phyloP scores from a whole-genome alignment of 495 filamentous ascomycete genomes.

The Neurospora sp. region DNA sequence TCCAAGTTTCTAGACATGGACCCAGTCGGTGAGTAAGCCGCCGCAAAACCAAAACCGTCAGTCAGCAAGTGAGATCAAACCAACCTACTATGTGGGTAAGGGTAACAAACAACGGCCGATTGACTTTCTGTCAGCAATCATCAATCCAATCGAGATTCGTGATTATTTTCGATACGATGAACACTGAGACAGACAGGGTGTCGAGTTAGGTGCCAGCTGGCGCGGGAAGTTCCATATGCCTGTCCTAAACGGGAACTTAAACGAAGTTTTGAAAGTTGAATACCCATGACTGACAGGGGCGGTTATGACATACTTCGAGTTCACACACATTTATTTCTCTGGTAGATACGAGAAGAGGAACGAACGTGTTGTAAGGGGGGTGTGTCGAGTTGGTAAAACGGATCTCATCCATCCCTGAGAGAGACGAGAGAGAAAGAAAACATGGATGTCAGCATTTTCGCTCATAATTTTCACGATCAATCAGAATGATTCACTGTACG shows the following conservation, averaged over 20 bases:
- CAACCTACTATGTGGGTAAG: background rate
- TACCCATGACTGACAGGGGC: background rate
- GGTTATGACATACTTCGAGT: background rate
- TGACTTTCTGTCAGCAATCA: background rate
- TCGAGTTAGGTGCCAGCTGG: background rate
- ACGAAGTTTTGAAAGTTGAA: background rate
- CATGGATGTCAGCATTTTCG: background rate
- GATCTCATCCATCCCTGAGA: no score
- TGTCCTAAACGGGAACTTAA: background rate
- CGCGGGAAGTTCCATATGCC: background rate
- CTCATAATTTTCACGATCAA: background rate
- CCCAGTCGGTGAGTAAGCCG: background rate
- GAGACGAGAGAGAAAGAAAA: background rate
- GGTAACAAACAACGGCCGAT: background rate
- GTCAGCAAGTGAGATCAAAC: background rate
- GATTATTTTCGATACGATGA: background rate
- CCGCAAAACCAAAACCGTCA: background rate
- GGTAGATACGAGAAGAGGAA: no score
- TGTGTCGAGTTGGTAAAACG: no score
- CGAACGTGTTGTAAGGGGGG: no score
- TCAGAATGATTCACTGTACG: background rate
- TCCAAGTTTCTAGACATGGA: background rate
- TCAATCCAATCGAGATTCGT: background rate
- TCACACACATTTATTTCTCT: background rate
- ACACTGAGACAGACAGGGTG: background rate